Base-by-base conservation (phyloP, 163 green algal species). In the Volvox carteri region DNA sequence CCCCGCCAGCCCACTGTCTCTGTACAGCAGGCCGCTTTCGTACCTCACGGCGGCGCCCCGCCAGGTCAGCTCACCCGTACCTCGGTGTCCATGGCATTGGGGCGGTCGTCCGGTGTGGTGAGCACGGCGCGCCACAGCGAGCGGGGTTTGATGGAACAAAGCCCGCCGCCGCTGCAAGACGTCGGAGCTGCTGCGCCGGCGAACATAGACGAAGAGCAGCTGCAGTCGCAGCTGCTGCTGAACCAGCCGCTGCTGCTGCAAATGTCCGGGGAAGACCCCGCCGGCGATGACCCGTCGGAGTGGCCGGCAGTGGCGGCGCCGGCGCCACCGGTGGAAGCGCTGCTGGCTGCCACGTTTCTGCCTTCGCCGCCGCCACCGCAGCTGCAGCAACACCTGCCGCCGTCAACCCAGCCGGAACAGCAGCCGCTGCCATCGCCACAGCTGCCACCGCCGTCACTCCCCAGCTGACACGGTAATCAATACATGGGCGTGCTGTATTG, bases 261-360 rank as follows among this genome's bases (percentile, higher is more conserved):
- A 39, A 7, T 37, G 37, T 37, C 30, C 33, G 23, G n/a, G 30
- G 21, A 58, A 39, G 28, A 56, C 14, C 70, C 8, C 30, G 30
- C 12, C 30, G 65, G 33, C 12, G 65, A 12, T 42, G 65, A 6
- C 65, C 2, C 35, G 30, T 4, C 33, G 33, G 65, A 35, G 30
- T 1, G 18, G 65, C 33, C 65, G 30, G 9, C 30, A 46, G 65
- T 65, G 73, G 23, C n/a, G 28, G 23, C 14, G 46, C 42, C 73
- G 12, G 33, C 73, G 46, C 73, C 73, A 30, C 42, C 73, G 28
- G 42, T 62, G 42, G 73, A 80, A 46, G 46, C 39, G 33, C 44
- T 80, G 21, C 44, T 80, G 1, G 73, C 73, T 28, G 46, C n/a
- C 25, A 80, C 73, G 25, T 80, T 80, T 42, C 73, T 42, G 44